Percentiles rank a stretch among this genome's conserved stretches.
phyloP scores from a whole-genome alignment of 2,329 filamentous ascomycete species.

The Penicillium sp. region DNA sequence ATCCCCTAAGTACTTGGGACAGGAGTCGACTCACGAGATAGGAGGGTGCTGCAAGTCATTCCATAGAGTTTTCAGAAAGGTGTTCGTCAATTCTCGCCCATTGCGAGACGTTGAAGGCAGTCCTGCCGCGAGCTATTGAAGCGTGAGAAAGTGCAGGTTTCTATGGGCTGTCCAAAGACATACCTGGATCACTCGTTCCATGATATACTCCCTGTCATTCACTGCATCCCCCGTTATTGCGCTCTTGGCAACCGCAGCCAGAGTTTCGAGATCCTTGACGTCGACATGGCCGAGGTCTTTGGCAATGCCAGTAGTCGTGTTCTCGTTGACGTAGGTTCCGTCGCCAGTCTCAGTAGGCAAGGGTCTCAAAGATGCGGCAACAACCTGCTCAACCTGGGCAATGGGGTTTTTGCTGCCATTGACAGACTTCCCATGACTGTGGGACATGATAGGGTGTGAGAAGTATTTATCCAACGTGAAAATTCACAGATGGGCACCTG shows the following conservation, averaged over 20 bases:
- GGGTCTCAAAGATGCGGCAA: constrained; percentile 43
- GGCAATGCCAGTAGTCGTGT: constrained; percentile 34
- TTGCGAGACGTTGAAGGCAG: constrained; percentile 37
- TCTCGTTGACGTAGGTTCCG: constrained; percentile 40
- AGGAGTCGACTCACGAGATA: constrained; percentile 41
- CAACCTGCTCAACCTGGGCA: constrained; percentile 38
- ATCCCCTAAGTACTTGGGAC: constrained; percentile 7
- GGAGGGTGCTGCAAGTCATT: constrained; percentile 56
- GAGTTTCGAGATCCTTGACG: constrained; percentile 44
- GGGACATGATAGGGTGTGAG: constrained; percentile 17
- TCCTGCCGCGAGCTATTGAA: constrained; percentile 35
- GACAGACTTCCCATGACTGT: constrained; percentile 17
- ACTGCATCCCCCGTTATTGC: constrained; percentile 52
- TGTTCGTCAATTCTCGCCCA: constrained; percentile 46
- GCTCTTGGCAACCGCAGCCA: constrained; percentile 42
- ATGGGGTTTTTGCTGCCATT: constrained; percentile 38
- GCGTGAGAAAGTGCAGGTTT: neutral
- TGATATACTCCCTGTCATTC: constrained; percentile 62
- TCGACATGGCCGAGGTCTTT: constrained; percentile 50
- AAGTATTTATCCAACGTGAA: neutral
- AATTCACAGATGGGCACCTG: neutral
- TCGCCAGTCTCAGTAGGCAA: constrained; percentile 44
- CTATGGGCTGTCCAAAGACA: neutral
- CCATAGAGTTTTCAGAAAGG: constrained; percentile 55
- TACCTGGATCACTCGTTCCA: constrained; percentile 57